Evolutionary conservation across 2,329 filamentous ascomycete genomes (phyloP), one percentile per base, ranked within the genome.

Genomic region (Fusarium sp.): DNA sequence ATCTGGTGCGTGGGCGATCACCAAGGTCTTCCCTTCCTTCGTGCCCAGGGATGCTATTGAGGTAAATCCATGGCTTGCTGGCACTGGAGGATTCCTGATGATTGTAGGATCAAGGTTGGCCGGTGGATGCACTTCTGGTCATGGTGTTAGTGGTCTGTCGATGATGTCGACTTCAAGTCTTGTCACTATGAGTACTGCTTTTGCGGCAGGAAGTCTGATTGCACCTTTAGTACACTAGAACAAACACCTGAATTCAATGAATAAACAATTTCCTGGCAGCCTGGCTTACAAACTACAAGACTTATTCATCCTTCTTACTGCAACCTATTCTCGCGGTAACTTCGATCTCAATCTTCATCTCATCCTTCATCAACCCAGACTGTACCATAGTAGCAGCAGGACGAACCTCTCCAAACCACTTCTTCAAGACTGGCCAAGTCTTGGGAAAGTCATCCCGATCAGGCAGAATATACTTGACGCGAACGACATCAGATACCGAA

Each of bases 141-240:
- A 92, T 75, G 90, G 90, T 0, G 88, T 92, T 67, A 91, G 87
- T 62, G 90, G 90, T 0, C 84, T 92, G 74, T 86, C 87, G n/a
- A 80, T 89, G 64, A 80, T 92, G 53, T 89, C 86, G 0, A 79
- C 86, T 6, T 86, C 89, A 12, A 92, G 90, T 73, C 82, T 91
- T 58, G 77, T 92, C 15, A 90, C 88, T 0, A 87, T 91, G 25
- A 84, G 78, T 5, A 80, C 84, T 8, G 85, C 88, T 71, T 91
- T 92, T 80, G 84, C 75, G 1, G 83, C 83, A 1, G 89, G 88
- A 6, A 75, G 74, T 34, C 53, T 74, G 49, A 64, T 79, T 52
- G 75, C 75, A 6, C 74, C 76, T 25, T 32, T 80, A 40, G 68
- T 73, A 25, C 71, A 79, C 58, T 78, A 61, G 67, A 40, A 27